These are phyloP conservation scores for Simplicillium sp. DNA, from an alignment of 2,329 filamentous ascomycete genomes.

Conservation along the genomic window DNA sequence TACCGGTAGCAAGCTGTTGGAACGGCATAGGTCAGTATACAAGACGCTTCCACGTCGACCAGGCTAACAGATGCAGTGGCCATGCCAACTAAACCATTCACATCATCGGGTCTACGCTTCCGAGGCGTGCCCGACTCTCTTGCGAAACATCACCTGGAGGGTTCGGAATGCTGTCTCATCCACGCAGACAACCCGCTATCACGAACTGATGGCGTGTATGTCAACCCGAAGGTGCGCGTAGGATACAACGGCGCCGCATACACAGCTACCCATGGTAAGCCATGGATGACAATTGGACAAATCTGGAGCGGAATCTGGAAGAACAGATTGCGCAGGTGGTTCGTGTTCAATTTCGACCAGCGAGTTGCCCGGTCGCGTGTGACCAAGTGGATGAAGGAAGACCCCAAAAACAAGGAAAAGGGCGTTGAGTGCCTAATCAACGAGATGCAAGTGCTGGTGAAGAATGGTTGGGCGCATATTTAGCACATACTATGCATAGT, in stretches of 20 bases:
- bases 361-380: constrained; percentile 28
- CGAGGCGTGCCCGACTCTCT: constrained; percentile 56
- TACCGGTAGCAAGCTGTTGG: constrained; percentile 35
- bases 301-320: constrained; percentile 48
- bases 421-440: constrained; percentile 46
- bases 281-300: constrained; percentile 37
- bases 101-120: constrained; percentile 42
- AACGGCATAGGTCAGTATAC: constrained; percentile 27
- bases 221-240: constrained; percentile 62
- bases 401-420: constrained; percentile 26
- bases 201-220: constrained; percentile 43
- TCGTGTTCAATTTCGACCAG: constrained; percentile 16
- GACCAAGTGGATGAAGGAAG: constrained; percentile 25
- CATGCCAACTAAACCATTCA: constrained; percentile 47
- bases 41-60: background rate
- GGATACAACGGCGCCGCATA: constrained; percentile 51
- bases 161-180: constrained; percentile 71
- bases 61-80: constrained; percentile 20
- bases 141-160: constrained; percentile 55
- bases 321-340: constrained; percentile 43
- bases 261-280: constrained; percentile 30
- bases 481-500: constrained; percentile 12
- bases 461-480: constrained; percentile 50
- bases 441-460: constrained; percentile 50
- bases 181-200: constrained; percentile 60